Percentiles rank a stretch among this genome's conserved stretches.
phyloP scores from a whole-genome alignment of 2,329 filamentous ascomycete species.

The Trichoderma afroharzianum region DNA sequence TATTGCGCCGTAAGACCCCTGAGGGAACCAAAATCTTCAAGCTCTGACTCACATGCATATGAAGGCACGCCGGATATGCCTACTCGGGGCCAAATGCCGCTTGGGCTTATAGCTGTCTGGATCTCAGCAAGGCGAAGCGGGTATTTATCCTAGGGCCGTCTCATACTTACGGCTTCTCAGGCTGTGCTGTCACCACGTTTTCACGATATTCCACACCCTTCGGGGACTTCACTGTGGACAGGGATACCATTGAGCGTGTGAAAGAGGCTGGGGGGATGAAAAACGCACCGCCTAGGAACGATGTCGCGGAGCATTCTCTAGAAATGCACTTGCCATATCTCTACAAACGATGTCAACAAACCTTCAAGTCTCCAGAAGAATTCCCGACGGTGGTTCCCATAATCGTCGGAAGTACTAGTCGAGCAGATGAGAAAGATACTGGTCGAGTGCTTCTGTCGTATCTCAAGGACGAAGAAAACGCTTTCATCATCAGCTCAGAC shows the following conservation, averaged over 20 bases:
- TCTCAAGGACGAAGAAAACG: conserved; percentile 68
- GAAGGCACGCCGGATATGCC: conserved; percentile 85
- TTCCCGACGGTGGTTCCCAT: conserved; percentile 81
- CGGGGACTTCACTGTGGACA: conserved; percentile 66
- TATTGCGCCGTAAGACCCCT: conserved; percentile 95
- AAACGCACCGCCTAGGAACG: conserved; percentile 61
- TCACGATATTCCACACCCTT: conserved; percentile 70
- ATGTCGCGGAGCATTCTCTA: conserved; percentile 84
- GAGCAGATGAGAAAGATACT: conserved; percentile 61
- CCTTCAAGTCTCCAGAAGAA: conserved; percentile 45
- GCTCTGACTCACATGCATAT: rapidly evolving
- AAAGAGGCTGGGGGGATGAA: conserved; percentile 32
- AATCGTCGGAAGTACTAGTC: conserved; percentile 71
- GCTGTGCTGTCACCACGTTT: conserved; percentile 73
- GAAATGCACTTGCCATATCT: conserved; percentile 97
- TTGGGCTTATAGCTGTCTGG: conserved; percentile 88
- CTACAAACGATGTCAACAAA: conserved; percentile 65
- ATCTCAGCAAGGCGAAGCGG: conserved; percentile 76
- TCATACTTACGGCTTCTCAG: conserved; percentile 64
- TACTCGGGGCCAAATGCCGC: conserved; percentile 91
- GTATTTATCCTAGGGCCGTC: conserved; percentile 92
- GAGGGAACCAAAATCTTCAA: too few species aligned
- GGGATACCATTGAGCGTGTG: conserved; percentile 49
- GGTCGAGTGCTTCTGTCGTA: conserved; percentile 74
- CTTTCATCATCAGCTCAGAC: conserved; percentile 88